A percentile compares a stretch with the other conserved stretches of the same genome.
phyloP scores from a whole-genome alignment of 208 protist genomes.

The Vickermania spadyakhi region DNA sequence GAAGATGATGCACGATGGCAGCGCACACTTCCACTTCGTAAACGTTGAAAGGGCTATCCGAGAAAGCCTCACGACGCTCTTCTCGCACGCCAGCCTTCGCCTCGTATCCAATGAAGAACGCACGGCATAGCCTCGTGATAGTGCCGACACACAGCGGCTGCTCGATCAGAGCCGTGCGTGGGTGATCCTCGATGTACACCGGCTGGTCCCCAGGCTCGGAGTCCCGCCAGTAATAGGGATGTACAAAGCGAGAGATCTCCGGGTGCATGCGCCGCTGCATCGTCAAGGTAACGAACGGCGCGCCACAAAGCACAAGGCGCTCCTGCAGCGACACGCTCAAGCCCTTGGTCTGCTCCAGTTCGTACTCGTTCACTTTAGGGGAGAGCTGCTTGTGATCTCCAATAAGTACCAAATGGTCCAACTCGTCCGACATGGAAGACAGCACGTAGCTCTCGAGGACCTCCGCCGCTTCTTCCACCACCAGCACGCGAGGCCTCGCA shows the following conservation, averaged over 20 bases:
- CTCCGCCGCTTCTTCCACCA: conserved; percentile 62
- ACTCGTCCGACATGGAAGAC: conserved; percentile 12
- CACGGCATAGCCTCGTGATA: background rate
- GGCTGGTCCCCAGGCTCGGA: conserved; percentile 6
- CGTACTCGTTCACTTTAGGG: conserved; percentile 22
- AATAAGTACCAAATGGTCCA: conserved; percentile 29
- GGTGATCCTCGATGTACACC: conserved; percentile 15
- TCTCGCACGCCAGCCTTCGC: background rate
- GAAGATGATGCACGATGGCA: conserved; percentile 14
- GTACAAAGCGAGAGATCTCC: conserved; percentile 22
- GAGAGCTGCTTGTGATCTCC: conserved; percentile 35
- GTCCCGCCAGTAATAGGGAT: conserved; percentile 13
- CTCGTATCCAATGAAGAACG: background rate
- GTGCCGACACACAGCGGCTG: conserved; percentile 3
- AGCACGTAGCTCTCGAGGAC: conserved; percentile 37
- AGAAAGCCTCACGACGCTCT: background rate
- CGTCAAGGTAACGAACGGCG: conserved; percentile 19
- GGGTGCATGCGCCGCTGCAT: conserved; percentile 26
- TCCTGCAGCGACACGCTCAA: conserved; percentile 29
- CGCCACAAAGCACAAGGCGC: conserved; percentile 16
- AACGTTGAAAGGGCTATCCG: background rate
- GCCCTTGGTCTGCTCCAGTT: conserved; percentile 9
- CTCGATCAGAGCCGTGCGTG: background rate
- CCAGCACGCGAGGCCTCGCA: conserved; percentile 18
- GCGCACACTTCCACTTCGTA: conserved; percentile 12